Conservation (phyloP, 257 asterid genomes). For the Mentha longifolia region DNA sequence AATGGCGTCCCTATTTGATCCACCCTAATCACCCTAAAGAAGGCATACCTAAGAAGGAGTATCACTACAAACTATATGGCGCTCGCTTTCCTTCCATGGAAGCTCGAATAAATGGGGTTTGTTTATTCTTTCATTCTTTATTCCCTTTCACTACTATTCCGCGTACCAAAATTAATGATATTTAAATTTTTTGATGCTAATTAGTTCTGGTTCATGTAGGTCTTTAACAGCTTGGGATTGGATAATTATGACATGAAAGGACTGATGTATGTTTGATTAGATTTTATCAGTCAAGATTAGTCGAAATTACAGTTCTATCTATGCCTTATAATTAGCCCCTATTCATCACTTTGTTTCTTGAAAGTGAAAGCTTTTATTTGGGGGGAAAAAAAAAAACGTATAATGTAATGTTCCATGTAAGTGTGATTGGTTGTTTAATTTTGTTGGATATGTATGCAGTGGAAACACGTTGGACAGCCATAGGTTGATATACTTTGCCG, state of each 20-base stretch:
- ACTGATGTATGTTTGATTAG: constrained; percentile 28
- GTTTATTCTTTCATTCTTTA: constrained; percentile 22
- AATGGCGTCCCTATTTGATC: constrained; percentile 50
- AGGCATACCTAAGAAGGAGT: constrained; percentile 70
- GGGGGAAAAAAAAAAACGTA: not conserved
- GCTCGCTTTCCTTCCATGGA: constrained; percentile 59
- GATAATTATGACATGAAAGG: constrained; percentile 38
- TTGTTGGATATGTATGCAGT: constrained; percentile 27
- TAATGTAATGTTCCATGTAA: too few species aligned
- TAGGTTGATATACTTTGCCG: constrained; percentile 39
- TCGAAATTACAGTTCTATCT: not conserved
- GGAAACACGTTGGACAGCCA: constrained; percentile 42
- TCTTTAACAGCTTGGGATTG: constrained; percentile 38
- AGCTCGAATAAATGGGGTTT: constrained; percentile 69
- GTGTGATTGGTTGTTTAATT: not conserved
- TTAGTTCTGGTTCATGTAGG: constrained; percentile 28
- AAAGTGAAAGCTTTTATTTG: not conserved
- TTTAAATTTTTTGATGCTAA: not conserved
- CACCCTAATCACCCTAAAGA: constrained; percentile 74
- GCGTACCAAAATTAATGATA: not conserved
- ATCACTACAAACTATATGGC: constrained; percentile 57
- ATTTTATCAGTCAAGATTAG: not conserved
- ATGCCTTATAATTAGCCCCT: not conserved
- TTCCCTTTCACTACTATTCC: not conserved
- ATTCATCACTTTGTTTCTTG: not conserved